Evolutionary conservation across 140 eudicot genomes (phyloP), one percentile per base, ranked within the genome.

Genomic region (Bidens hawaiensis): DNA sequence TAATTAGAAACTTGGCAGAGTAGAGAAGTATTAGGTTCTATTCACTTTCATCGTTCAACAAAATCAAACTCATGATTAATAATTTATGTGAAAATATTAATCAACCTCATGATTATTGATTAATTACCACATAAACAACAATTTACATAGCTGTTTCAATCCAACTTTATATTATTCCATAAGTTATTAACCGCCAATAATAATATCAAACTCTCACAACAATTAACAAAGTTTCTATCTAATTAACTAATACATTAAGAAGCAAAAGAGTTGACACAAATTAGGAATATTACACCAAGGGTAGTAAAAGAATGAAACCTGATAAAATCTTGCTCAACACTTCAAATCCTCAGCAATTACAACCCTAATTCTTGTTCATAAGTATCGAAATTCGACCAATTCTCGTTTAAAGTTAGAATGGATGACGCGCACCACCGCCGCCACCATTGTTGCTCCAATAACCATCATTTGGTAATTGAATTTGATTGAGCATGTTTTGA

Each of bases 381-480:
- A n/a, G n/a, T n/a, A n/a, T n/a, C n/a, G n/a, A 59, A 14, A 23
- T 14, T 48, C 27, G 25, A 28, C 40, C 36, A 36, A 55, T 68
- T 68, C 73, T 42, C 30, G 46, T 41, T 43, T 34, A 34, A 34
- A 21, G 47, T 47, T 69, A 81, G 72, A 57, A 81, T 0, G 79
- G 83, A 2, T 75, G 83, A 4, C 83, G 72, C 15, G 78, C 78
- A 12, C 72, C 61, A 72, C 78, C 82, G 58, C 82, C 67, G 2
- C 42, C 56, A 2, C 55, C 77, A 1, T 62, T 30, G 23, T 77
- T 73, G 60, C 85, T 81, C 87, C 87, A 82, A 55, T 65, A 78
- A 14, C 76, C 76, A 38, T 78, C 87, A 9, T 72, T 53, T 24
- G 87, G 87, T 67, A 82, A 60, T 51, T 78, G 87, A 71, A 82